These are phyloP conservation scores for Clathrospora elynae DNA, from an alignment of 2,329 filamentous ascomycete genomes.

Conservation along the genomic window DNA sequence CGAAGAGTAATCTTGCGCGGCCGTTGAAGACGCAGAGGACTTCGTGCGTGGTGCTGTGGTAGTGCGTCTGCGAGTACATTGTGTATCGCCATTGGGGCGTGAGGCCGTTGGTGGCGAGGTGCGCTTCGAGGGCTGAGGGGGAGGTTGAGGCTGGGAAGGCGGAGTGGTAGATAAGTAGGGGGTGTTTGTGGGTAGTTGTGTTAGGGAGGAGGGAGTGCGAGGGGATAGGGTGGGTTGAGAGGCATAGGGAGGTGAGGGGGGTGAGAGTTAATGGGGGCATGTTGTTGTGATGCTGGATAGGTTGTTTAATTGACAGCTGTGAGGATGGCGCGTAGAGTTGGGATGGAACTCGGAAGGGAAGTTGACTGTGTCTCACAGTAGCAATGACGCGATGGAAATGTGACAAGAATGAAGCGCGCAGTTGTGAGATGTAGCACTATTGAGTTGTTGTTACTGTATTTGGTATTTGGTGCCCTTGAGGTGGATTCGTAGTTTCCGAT, in stretches of 20 bases:
- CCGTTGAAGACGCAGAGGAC: constrained; percentile 66
- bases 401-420: too few species aligned
- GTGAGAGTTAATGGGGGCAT: constrained; percentile 42
- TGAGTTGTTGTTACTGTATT: too few species aligned
- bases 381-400: too few species aligned
- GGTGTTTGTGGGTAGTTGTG: constrained; percentile 66
- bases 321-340: too few species aligned
- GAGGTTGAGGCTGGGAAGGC: constrained; percentile 56
- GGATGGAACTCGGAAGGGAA: too few species aligned
- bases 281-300: too few species aligned
- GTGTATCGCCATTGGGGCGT: constrained; percentile 70
- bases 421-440: too few species aligned
- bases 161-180: constrained; percentile 68
- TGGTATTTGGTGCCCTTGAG: too few species aligned
- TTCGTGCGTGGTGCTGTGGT: constrained; percentile 71
- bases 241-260: constrained; percentile 57
- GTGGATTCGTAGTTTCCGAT: too few species aligned
- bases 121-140: constrained; percentile 60
- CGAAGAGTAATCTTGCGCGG: constrained; percentile 67
- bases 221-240: constrained; percentile 66
- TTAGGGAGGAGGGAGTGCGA: constrained; percentile 64
- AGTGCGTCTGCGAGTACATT: constrained; percentile 70
- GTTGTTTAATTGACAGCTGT: too few species aligned
- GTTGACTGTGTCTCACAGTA: too few species aligned
- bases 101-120: constrained; percentile 59